These are phyloP conservation scores for Trichosporon coremiiforme DNA, from an alignment of 1,284 basidiomycete genomes.

Conservation along the genomic window DNA sequence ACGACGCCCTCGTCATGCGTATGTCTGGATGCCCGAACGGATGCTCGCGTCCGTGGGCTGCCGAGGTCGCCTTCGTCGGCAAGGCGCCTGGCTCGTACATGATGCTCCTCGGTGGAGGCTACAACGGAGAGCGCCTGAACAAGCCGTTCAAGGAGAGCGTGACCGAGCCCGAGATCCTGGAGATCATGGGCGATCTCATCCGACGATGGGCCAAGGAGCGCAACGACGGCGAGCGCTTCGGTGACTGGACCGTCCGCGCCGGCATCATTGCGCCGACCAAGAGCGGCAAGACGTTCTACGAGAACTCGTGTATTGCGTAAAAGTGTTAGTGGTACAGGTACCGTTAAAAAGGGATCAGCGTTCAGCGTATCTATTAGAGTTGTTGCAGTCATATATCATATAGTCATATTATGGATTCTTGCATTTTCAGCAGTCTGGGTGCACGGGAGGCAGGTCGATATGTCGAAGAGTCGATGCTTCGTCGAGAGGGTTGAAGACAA, in stretches of 20 bases:
- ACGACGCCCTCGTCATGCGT: slow-evolving; percentile 94
- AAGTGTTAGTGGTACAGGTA: neutral
- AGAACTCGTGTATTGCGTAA: slow-evolving; percentile 57
- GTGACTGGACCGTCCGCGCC: slow-evolving; percentile 88
- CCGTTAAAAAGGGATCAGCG: slow-evolving; percentile 6
- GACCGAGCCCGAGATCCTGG: slow-evolving; percentile 89
- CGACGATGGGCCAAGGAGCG: slow-evolving; percentile 88
- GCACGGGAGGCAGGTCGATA: too few species aligned
- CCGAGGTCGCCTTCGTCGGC: slow-evolving; percentile 94
- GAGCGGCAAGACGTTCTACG: slow-evolving; percentile 79
- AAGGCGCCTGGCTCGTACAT: slow-evolving; percentile 92
- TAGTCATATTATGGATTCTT: slow-evolving; percentile 19
- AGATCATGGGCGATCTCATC: slow-evolving; percentile 88
- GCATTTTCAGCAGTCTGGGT: neutral
- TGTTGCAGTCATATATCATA: slow-evolving; percentile 20
- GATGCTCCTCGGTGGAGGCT: slow-evolving; percentile 96
- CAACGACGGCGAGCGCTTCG: slow-evolving; percentile 86
- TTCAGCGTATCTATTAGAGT: slow-evolving; percentile 14
- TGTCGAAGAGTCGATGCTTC: too few species aligned
- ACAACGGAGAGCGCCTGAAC: slow-evolving; percentile 88
- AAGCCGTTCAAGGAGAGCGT: slow-evolving; percentile 79
- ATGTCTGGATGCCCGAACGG: slow-evolving; percentile 96
- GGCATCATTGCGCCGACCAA: slow-evolving; percentile 80
- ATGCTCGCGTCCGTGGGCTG: slow-evolving; percentile 91
- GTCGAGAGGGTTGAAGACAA: too few species aligned